These are phyloP conservation scores for Pseudoscleropodium purum DNA, from an alignment of 225 moss, liverwort and hornwort genomes.

Conservation along the genomic window DNA sequence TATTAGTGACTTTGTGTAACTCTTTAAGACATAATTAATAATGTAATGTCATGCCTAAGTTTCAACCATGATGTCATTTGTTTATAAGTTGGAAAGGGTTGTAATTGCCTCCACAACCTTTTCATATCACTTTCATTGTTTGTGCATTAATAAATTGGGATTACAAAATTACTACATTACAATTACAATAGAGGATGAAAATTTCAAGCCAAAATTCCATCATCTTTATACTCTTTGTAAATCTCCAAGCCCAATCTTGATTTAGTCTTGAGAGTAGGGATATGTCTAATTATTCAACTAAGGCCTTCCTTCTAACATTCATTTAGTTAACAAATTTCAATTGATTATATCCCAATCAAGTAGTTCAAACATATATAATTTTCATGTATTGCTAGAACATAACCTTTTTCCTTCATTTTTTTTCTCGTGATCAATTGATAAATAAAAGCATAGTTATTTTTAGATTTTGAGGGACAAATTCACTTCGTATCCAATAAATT, in stretches of 20 bases:
- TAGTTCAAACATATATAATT: background rate
- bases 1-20: background rate
- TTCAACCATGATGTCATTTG: background rate
- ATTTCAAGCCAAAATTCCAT: background rate
- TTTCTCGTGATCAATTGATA: background rate
- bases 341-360: background rate
- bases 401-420: background rate
- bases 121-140: background rate
- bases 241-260: background rate
- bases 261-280: background rate
- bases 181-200: background rate
- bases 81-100: background rate
- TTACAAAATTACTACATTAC: background rate
- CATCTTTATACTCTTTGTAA: rapidly evolving
- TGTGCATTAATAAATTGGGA: background rate
- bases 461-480: background rate
- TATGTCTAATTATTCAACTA: rapidly evolving
- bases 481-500: background rate
- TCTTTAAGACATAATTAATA: background rate
- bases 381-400: rapidly evolving
- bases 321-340: background rate
- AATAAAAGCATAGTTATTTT: background rate
- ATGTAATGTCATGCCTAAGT: background rate
- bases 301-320: background rate
- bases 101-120: background rate